phyloP scores from a whole-genome alignment of 305 asterid species.

The Solanum chacoense region DNA sequence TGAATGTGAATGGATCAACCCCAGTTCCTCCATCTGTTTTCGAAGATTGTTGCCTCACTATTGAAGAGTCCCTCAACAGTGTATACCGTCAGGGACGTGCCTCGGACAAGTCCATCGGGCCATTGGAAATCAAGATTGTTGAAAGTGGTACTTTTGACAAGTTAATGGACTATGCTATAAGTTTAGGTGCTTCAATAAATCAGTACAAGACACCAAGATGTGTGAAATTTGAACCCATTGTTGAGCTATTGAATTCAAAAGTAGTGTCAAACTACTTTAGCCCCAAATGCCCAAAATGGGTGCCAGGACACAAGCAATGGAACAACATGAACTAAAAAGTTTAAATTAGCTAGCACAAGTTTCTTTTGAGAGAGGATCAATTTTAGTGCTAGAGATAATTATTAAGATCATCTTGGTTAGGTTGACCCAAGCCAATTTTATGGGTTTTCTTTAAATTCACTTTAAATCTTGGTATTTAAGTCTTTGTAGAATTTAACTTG shows the following conservation, averaged over 20 bases:
- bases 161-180: slow-evolving; percentile 77
- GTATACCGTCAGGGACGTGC: slow-evolving; percentile 75
- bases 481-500: slow-evolving; percentile 5
- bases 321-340: slow-evolving; percentile 15
- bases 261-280: slow-evolving; percentile 48
- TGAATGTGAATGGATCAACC: slow-evolving; percentile 28
- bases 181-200: slow-evolving; percentile 77
- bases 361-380: slow-evolving; percentile 23
- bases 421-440: slow-evolving; percentile 16
- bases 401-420: slow-evolving; percentile 3
- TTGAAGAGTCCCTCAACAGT: slow-evolving; percentile 69
- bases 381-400: slow-evolving; percentile 28
- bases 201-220: slow-evolving; percentile 93
- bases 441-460: not conserved
- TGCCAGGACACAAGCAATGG: slow-evolving; percentile 67
- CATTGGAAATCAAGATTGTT: slow-evolving; percentile 75
- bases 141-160: slow-evolving; percentile 71
- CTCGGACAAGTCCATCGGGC: slow-evolving; percentile 53
- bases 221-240: slow-evolving; percentile 66
- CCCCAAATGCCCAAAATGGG: slow-evolving; percentile 83
- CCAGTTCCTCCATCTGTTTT: slow-evolving; percentile 63
- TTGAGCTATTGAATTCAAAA: slow-evolving; percentile 61
- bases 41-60: slow-evolving; percentile 70
- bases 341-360: slow-evolving; percentile 4
- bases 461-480: not conserved